These are phyloP conservation scores for Trypanosoma melophagium DNA, from an alignment of 208 protist species.

Conservation along the genomic window DNA sequence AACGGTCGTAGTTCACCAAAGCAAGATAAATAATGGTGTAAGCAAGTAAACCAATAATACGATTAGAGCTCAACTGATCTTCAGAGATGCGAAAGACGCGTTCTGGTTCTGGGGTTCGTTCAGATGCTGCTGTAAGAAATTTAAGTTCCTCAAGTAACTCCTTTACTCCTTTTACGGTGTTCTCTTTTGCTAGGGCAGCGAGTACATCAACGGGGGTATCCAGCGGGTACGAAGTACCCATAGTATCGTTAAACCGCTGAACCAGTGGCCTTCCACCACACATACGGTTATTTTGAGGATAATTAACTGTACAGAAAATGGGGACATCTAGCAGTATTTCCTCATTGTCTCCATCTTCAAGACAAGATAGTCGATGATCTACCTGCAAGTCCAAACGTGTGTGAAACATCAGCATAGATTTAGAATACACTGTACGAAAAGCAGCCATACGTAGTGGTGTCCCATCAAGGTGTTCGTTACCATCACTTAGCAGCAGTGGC, in stretches of 20 bases:
- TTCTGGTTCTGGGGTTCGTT: constrained; percentile 73
- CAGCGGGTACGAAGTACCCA: constrained; percentile 85
- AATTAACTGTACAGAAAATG: constrained; percentile 87
- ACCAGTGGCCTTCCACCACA: constrained; percentile 82
- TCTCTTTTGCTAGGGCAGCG: constrained; percentile 67
- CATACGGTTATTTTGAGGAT: constrained; percentile 82
- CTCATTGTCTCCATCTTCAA: constrained; percentile 62
- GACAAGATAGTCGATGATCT: constrained; percentile 64
- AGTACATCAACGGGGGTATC: constrained; percentile 91
- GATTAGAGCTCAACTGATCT: constrained; percentile 79
- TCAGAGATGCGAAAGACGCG: constrained; percentile 82
- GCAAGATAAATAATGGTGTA: constrained; percentile 91
- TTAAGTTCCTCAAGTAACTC: constrained; percentile 84
- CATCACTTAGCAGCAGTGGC: constrained; percentile 87
- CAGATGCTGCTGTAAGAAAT: constrained; percentile 69
- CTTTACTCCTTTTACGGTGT: constrained; percentile 55
- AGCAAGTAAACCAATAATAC: constrained; percentile 84
- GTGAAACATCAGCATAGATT: constrained; percentile 87
- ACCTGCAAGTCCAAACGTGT: constrained; percentile 85
- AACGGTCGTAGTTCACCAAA: constrained; percentile 67
- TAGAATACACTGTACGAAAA: constrained; percentile 89
- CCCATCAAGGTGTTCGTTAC: constrained; percentile 82
- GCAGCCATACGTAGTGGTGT: constrained; percentile 75
- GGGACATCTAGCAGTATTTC: constrained; percentile 86
- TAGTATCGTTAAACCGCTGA: constrained; percentile 88